Percentiles rank a stretch among this genome's conserved stretches.
Evolutionary conservation across 495 filamentous ascomycete genomes (phyloP).

Genomic region (Neurospora sublineolata): DNA sequence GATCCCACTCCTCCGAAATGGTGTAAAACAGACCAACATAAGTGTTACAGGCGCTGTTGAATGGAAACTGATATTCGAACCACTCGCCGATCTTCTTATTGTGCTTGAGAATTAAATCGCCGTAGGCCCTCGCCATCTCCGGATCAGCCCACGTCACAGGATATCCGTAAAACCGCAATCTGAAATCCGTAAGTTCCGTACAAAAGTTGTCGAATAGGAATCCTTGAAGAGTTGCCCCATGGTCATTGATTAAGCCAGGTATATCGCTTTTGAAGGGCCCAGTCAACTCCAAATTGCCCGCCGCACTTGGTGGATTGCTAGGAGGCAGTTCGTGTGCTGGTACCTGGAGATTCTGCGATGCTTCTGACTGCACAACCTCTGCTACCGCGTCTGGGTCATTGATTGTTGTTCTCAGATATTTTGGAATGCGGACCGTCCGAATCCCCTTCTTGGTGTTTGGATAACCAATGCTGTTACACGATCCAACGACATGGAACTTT

Average conservation of each 20-base stretch:
- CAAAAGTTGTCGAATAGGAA: background rate
- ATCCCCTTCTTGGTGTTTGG: constrained; percentile 17
- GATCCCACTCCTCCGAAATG: constrained; percentile 26
- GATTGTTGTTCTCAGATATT: constrained; percentile 25
- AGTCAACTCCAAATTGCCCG: background rate
- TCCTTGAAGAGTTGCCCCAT: background rate
- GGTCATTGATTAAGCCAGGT: background rate
- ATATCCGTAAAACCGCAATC: constrained; percentile 11
- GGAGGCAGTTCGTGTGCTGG: background rate
- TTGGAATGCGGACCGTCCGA: constrained; percentile 26
- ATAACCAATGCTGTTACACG: constrained; percentile 13
- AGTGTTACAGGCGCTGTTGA: constrained; percentile 19
- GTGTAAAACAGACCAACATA: constrained; percentile 37
- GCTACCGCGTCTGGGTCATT: constrained; percentile 29
- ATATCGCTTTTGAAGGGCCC: constrained; percentile 7
- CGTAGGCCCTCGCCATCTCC: constrained; percentile 25
- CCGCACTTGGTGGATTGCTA: background rate
- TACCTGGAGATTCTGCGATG: background rate
- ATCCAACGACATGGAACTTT: constrained; percentile 37
- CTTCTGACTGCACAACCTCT: constrained; percentile 9
- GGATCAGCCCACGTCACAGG: constrained; percentile 29
- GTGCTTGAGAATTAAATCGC: constrained; percentile 10
- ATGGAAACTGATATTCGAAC: constrained; percentile 15
- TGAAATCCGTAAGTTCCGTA: background rate
- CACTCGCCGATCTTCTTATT: constrained; percentile 27